Base-by-base conservation (phyloP, 2,329 filamentous ascomycete species). In the Fusarium pseudocircinatum region DNA sequence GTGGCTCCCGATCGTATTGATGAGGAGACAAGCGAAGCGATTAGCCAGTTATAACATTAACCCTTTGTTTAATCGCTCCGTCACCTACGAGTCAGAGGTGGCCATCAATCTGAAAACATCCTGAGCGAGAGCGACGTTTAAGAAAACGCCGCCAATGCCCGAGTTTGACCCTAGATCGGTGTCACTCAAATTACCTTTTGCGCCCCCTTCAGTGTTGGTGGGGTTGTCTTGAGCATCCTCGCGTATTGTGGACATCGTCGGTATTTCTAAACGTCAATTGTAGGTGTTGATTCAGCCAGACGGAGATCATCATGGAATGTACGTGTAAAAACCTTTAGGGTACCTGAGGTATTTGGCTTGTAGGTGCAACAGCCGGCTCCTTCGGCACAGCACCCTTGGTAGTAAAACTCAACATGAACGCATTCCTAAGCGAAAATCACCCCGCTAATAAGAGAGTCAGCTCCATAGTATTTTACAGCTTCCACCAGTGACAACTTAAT, bases 221-320 rank as follows among this genome's bases (percentile, higher is more conserved):
- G 34, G 34, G 9, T n/a, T 6, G 2, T 40, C 22, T 4, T 42
- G 13, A 1, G 2, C n/a, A 18, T 16, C 32, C 13, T 60, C 44
- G 12, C 2, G 22, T 20, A n/a, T n/a, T 14, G 5, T 9, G 1
- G 36, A 10, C 36, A 40, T 52, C 8, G 14, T 15, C 7, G 16
- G 11, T 24, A 7, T 24, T 32, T 56, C 20, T 9, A 9, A 28
- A 28, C 28, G 28, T 37, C 10, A 18, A 18, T 10, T 44, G 2
- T 18, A 6, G 5, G 7, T 26, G 12, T 20, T 14, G 18, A 9
- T 44, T 14, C 0, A 26, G 16, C 0, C 24, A 0, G 43, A 20
- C 0, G 3, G 3, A 9, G 3, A 20, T 26, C 20, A 4, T 44
- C 4, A 7, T 20, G 43, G 24, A 44, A 44, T 20, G 0, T 1